Percentiles rank a stretch among this genome's conserved stretches.
Evolutionary conservation across 164 flowering plant genomes (phyloP).

Genomic region (Cinnamomum micranthum): DNA sequence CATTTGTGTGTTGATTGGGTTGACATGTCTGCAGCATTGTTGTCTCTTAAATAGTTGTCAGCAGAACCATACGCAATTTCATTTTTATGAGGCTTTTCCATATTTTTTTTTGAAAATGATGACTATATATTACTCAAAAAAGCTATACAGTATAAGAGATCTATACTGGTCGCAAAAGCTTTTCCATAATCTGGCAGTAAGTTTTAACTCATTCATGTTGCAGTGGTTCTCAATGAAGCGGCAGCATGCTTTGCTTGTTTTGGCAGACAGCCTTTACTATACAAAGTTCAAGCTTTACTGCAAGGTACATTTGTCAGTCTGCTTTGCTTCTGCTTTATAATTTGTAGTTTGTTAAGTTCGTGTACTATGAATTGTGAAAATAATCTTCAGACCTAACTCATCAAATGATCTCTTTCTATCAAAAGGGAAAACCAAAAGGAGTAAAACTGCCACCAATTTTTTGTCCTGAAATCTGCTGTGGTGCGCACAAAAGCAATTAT

Average conservation of each 20-base stretch:
- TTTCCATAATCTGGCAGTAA: neutral
- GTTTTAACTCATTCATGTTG: conserved; percentile 16
- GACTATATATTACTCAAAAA: too few relatives aligned
- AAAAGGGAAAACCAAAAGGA: neutral
- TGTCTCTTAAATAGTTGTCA: neutral
- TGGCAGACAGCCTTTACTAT: conserved; percentile 90
- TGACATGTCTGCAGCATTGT: neutral
- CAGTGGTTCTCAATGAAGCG: conserved; percentile 99
- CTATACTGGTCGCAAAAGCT: neutral
- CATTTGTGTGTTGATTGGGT: neutral
- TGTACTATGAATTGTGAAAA: neutral
- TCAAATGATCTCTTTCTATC: neutral
- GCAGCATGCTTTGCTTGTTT: conserved; percentile 76
- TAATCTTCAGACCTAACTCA: neutral
- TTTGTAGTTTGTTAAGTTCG: neutral
- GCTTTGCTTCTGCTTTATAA: neutral
- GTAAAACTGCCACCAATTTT: neutral
- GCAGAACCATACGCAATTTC: neutral
- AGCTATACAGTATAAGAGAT: too few relatives aligned
- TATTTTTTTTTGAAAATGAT: too few relatives aligned
- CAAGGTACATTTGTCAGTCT: conserved; percentile 40
- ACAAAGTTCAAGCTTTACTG: conserved; percentile 73
- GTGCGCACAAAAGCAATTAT: neutral
- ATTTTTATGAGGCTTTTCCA: neutral
- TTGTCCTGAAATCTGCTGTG: neutral